Percentiles rank a stretch among this genome's conserved stretches.
phyloP scores from a whole-genome alignment of 2,329 filamentous ascomycete species.

The Domatiomyces catenatus region DNA sequence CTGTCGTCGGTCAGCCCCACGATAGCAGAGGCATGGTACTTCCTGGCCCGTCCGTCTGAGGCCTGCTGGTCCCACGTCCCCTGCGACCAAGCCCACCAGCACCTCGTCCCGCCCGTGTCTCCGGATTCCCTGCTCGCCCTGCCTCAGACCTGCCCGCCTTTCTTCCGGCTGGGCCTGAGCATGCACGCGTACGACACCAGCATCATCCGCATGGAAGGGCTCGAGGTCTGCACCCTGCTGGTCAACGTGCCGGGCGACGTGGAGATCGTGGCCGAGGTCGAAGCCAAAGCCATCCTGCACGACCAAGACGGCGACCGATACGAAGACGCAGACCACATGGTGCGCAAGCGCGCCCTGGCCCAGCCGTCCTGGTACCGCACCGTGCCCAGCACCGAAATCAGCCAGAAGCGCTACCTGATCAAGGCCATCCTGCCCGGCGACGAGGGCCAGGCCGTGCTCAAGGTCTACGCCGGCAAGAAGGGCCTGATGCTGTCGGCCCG shows the following conservation, averaged over 20 bases:
- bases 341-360: constrained; percentile 72
- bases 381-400: constrained; percentile 10
- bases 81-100: constrained; percentile 73
- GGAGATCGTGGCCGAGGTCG: constrained; percentile 83
- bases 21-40: constrained; percentile 78
- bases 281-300: constrained; percentile 62
- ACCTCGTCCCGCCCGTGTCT: constrained; percentile 75
- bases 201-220: constrained; percentile 66
- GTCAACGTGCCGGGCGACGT: constrained; percentile 78
- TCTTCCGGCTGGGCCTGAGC: constrained; percentile 66
- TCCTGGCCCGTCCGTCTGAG: constrained; percentile 75
- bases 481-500: constrained; percentile 96
- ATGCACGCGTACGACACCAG: constrained; percentile 87
- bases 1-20: constrained; percentile 61
- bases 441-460: constrained; percentile 73
- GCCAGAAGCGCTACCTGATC: constrained; percentile 73
- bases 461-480: constrained; percentile 83
- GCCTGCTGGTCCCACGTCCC: constrained; percentile 94
- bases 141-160: constrained; percentile 71
- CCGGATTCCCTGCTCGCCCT: constrained; percentile 75
- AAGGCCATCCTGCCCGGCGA: constrained; percentile 86
- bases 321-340: constrained; percentile 64
- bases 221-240: constrained; percentile 85
- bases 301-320: constrained; percentile 86
- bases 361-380: constrained; percentile 85